Percentiles rank a stretch among this genome's conserved stretches.
These are phyloP conservation scores for Pyrenochaeta sp. DNA, from an alignment of 2,329 filamentous ascomycete genomes.

Conservation along the genomic window DNA sequence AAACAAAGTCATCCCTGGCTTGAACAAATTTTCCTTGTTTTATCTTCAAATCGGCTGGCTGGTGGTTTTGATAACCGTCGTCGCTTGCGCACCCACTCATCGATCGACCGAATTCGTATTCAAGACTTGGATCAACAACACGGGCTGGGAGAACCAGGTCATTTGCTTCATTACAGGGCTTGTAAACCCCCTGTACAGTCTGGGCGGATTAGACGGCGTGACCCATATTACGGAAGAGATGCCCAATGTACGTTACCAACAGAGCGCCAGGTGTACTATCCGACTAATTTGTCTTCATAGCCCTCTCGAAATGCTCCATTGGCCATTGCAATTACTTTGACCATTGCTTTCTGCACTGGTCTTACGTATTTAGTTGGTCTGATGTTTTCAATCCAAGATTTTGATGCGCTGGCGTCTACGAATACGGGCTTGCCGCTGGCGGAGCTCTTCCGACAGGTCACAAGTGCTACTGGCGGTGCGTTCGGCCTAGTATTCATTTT, in stretches of 20 bases:
- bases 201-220: background rate
- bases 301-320: slow-evolving; percentile 53
- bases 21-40: slow-evolving; percentile 17
- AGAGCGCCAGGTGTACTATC: no score
- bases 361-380: slow-evolving; percentile 53
- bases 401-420: slow-evolving; percentile 48
- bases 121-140: slow-evolving; percentile 19
- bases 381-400: slow-evolving; percentile 52
- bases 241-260: no score
- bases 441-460: slow-evolving; percentile 57
- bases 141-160: slow-evolving; percentile 14
- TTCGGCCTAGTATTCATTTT: slow-evolving; percentile 54
- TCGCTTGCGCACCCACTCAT: slow-evolving; percentile 13
- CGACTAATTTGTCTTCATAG: no score
- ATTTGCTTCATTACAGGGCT: slow-evolving; percentile 12
- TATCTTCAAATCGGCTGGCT: slow-evolving; percentile 18
- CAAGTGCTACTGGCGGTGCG: slow-evolving; percentile 50
- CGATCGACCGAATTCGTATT: slow-evolving; percentile 15
- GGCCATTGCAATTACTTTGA: slow-evolving; percentile 52
- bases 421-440: slow-evolving; percentile 54
- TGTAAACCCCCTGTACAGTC: slow-evolving; percentile 4
- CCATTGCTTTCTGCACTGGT: slow-evolving; percentile 52
- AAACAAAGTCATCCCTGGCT: slow-evolving; percentile 11
- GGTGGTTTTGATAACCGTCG: slow-evolving; percentile 11
- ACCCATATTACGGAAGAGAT: slow-evolving; percentile 53